Conservation (phyloP, 192 early-diverging fungal species). For the Dimargaris xerosporica region DNA sequence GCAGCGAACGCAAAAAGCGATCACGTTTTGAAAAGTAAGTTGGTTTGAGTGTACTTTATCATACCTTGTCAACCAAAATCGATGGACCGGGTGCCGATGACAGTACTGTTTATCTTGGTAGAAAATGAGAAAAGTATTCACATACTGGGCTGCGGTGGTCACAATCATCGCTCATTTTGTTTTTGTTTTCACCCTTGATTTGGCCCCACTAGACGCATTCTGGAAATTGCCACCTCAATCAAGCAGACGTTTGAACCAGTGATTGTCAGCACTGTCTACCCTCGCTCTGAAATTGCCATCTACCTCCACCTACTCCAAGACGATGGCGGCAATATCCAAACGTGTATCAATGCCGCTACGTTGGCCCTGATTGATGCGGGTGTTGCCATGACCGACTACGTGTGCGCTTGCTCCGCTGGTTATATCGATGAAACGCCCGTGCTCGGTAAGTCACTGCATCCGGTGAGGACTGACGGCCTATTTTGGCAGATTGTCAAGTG, state of each 20-base stretch:
- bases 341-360: conserved; percentile 72
- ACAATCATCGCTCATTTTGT: neutral
- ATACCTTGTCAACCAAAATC: neutral
- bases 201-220: conserved; percentile 38
- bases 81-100: neutral
- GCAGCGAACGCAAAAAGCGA: conserved; percentile 68
- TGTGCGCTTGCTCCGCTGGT: conserved; percentile 78
- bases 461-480: too few relatives aligned
- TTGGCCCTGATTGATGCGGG: conserved; percentile 71
- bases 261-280: conserved; percentile 52
- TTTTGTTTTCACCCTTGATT: neutral
- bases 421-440: conserved; percentile 54
- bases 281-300: conserved; percentile 85
- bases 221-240: conserved; percentile 74
- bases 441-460: neutral
- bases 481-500: too few relatives aligned
- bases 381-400: conserved; percentile 68
- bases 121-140: neutral
- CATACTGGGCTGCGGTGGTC: neutral
- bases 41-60: neutral
- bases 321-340: conserved; percentile 72
- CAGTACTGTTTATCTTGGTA: neutral
- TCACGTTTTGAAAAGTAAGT: conserved; percentile 71
- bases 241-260: conserved; percentile 87
- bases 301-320: conserved; percentile 84